A percentile compares a stretch with the other conserved stretches of the same genome.
phyloP scores from a whole-genome alignment of 108 stramenopile genomes.

The Pseudonitzschia delicatissima region DNA sequence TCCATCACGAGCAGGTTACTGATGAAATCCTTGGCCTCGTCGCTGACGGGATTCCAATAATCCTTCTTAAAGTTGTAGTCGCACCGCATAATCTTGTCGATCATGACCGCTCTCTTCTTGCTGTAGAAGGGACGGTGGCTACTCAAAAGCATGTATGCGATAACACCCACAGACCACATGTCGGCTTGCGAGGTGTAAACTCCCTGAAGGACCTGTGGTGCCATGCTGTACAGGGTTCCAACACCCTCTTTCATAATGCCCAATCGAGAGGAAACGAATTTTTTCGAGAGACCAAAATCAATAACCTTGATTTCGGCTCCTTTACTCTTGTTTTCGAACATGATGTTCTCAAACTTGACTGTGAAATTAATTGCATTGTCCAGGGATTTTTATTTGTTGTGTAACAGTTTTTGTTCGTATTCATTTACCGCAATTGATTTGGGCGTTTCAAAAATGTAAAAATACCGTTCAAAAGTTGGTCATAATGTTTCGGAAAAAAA shows the following conservation, averaged over 20 bases:
- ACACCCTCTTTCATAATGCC: conserved; percentile 59
- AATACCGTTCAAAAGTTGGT: no score
- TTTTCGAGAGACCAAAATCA: conserved; percentile 74
- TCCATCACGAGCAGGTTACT: conserved; percentile 57
- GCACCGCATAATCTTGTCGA: conserved; percentile 53
- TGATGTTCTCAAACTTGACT: conserved; percentile 45
- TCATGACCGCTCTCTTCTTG: conserved; percentile 43
- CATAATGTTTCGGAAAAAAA: no score
- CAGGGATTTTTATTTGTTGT: no score
- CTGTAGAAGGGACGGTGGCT: conserved; percentile 63
- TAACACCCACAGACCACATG: conserved; percentile 71
- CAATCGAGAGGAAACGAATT: conserved; percentile 31
- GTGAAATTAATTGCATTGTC: no score
- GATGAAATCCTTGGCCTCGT: conserved; percentile 61
- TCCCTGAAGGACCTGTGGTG: conserved; percentile 77
- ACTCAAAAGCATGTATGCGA: conserved; percentile 59
- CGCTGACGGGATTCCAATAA: conserved; percentile 54
- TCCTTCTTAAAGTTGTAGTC: conserved; percentile 49
- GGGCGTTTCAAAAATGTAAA: no score
- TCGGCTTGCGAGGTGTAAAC: conserved; percentile 79
- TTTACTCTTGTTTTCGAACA: conserved; percentile 53
- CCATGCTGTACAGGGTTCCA: conserved; percentile 79
- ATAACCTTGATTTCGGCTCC: conserved; percentile 64
- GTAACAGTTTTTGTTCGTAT: no score
- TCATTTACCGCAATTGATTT: no score